Base-by-base conservation (phyloP, 306 rosid genomes). In the Canavalia gladiata region DNA sequence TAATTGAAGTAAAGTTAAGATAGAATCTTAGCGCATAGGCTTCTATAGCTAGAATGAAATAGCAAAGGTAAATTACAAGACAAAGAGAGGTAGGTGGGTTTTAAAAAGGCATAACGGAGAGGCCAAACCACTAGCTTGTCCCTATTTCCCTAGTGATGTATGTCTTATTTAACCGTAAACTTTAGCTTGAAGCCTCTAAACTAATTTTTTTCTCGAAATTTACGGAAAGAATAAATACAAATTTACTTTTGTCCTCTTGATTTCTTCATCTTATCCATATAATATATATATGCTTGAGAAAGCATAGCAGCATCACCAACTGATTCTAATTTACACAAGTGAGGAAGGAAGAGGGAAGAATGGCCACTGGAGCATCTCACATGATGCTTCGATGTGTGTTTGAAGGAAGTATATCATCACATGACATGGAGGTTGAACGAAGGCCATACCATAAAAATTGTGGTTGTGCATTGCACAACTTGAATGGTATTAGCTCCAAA, bases 371-470 rank as follows among this genome's bases (percentile, higher is more conserved):
- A 8, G 88, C 89, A 62, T 75, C 72, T 28, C 83, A 87, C 41
- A 79, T 80, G 85, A 64, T 87, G 79, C 57, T 84, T 72, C 59
- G 66, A 76, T 70, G 86, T 71, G 91, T 90, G 18, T 89, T 83
- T 82, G 86, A 87, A 85, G 95, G 88, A 85, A 84, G 92, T 58
- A 64, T 90, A 39, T 86, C 92, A 54, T 35, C 85, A 81, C 74
- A 77, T 43, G 94, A 90, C 71, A 88, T 30, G 18, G 90, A 84
- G 56, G 79, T 86, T 43, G 90, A 88, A 56, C 7, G 96, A 60
- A 89, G 97, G 77, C 98, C 98, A 31, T 92, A 89, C 86, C 96
- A 94, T 65, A 91, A 91, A 39, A 91, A 94, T 51, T 94, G 98
- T 74, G 84, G 90, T 9, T 94, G 98, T 64, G 90, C 90, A 29